A percentile compares a stretch with the other conserved stretches of the same genome.
These are phyloP conservation scores for Physcia stellaris DNA, from an alignment of 495 filamentous ascomycete species.

Conservation along the genomic window DNA sequence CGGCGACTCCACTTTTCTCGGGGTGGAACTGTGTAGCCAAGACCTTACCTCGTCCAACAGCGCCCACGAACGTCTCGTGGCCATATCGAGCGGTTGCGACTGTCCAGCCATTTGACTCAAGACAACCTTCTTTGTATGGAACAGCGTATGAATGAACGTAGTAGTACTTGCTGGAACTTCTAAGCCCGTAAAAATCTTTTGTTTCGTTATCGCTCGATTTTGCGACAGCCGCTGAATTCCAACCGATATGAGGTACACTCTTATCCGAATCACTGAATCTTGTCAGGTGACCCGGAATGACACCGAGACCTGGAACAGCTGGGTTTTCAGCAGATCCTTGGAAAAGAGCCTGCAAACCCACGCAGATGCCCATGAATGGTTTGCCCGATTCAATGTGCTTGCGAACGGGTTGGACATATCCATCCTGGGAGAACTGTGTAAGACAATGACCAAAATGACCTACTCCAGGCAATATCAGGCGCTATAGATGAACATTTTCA, in stretches of 20 bases:
- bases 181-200: slow-evolving; percentile 57
- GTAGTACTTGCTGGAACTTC: slow-evolving; percentile 83
- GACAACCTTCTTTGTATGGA: slow-evolving; percentile 52
- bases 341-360: slow-evolving; percentile 85
- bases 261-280: slow-evolving; percentile 68
- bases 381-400: slow-evolving; percentile 74
- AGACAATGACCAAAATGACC: slow-evolving; percentile 97
- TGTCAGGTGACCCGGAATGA: slow-evolving; percentile 57
- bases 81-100: slow-evolving; percentile 84
- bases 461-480: slow-evolving; percentile 82
- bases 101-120: slow-evolving; percentile 71
- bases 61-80: slow-evolving; percentile 81
- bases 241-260: slow-evolving; percentile 93
- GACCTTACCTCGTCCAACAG: slow-evolving; percentile 68
- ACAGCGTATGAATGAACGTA: slow-evolving; percentile 94
- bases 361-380: slow-evolving; percentile 96
- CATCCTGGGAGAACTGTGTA: slow-evolving; percentile 60
- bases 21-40: slow-evolving; percentile 95
- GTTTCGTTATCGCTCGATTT: slow-evolving; percentile 29
- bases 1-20: slow-evolving; percentile 88
- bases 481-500: slow-evolving; percentile 2
- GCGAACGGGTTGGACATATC: slow-evolving; percentile 66
- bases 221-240: slow-evolving; percentile 69
- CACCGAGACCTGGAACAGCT: slow-evolving; percentile 51
- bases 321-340: slow-evolving; percentile 67